phyloP scores from a whole-genome alignment of 257 asterid genomes.

The Paraleonurus japonicus region DNA sequence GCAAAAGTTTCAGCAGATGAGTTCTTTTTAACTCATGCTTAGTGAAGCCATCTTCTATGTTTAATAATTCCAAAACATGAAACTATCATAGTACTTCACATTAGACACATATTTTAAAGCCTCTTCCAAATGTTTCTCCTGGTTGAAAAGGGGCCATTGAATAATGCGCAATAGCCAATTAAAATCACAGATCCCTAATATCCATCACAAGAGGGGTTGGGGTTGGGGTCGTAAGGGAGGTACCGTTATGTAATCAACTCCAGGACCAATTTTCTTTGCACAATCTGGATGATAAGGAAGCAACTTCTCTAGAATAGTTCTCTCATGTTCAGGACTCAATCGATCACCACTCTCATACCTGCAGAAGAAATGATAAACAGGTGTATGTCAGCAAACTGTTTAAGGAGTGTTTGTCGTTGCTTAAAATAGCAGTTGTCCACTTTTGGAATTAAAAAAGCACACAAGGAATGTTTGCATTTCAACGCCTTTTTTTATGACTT shows the following conservation, averaged over 20 bases:
- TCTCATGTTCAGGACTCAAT: constrained; percentile 81
- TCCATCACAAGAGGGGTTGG: background rate
- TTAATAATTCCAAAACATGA: background rate
- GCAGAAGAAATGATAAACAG: constrained; percentile 21
- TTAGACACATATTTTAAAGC: background rate
- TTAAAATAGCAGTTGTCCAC: background rate
- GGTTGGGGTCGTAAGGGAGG: background rate
- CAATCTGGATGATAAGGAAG: constrained; percentile 81
- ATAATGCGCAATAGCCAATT: background rate
- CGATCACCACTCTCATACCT: constrained; percentile 81
- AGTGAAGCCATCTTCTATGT: background rate
- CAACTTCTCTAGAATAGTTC: constrained; percentile 68
- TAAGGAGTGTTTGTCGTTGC: background rate
- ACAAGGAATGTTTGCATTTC: background rate
- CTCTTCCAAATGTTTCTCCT: background rate
- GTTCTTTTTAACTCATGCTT: background rate
- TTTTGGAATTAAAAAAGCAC: background rate
- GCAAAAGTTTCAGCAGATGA: constrained; percentile 2
- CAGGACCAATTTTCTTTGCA: constrained; percentile 73
- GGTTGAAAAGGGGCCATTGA: background rate
- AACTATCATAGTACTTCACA: background rate
- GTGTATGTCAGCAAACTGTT: background rate
- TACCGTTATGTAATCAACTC: constrained; percentile 73
- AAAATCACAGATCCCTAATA: background rate
- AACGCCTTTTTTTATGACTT: no score